phyloP scores from a whole-genome alignment of 2,329 filamentous ascomycete species.

The Fusarium nematophilum region DNA sequence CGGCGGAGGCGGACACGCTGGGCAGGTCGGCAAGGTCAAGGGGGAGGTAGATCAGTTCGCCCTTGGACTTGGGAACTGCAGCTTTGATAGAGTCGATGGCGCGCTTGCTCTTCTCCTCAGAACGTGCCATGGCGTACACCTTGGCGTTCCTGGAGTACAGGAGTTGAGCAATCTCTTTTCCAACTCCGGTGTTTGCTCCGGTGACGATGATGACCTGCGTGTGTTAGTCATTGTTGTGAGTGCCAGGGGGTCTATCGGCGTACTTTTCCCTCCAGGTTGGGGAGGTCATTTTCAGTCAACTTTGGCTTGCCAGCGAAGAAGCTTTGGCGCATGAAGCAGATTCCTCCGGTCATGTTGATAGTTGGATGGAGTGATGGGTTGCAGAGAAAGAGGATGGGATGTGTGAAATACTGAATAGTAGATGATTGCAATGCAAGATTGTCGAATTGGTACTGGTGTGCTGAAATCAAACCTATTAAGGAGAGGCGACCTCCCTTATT shows the following conservation, averaged over 20 bases:
- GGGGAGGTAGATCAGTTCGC: conserved; percentile 54
- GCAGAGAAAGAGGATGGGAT: too few species aligned
- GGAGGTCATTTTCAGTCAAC: conserved; percentile 70
- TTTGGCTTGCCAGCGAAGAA: conserved; percentile 35
- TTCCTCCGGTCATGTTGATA: not conserved
- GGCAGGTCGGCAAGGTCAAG: conserved; percentile 55
- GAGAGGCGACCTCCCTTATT: too few species aligned
- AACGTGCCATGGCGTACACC: conserved; percentile 65
- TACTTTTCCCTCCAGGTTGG: conserved; percentile 61
- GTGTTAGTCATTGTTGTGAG: not conserved
- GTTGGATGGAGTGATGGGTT: not conserved
- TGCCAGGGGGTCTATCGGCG: conserved; percentile 35
- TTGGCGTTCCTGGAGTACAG: conserved; percentile 65
- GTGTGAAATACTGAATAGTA: too few species aligned
- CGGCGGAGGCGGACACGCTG: conserved; percentile 43
- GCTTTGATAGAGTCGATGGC: conserved; percentile 58
- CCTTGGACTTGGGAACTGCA: conserved; percentile 47
- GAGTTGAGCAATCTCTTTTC: conserved; percentile 62
- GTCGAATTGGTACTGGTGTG: too few species aligned
- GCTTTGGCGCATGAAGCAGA: conserved; percentile 13
- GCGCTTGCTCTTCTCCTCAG: conserved; percentile 52
- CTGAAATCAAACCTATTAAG: too few species aligned
- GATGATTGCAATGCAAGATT: too few species aligned
- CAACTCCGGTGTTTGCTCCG: conserved; percentile 54
- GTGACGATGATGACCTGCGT: conserved; percentile 62